These are phyloP conservation scores for Aspergillus floridensis DNA, from an alignment of 2,329 filamentous ascomycete genomes.

Conservation along the genomic window DNA sequence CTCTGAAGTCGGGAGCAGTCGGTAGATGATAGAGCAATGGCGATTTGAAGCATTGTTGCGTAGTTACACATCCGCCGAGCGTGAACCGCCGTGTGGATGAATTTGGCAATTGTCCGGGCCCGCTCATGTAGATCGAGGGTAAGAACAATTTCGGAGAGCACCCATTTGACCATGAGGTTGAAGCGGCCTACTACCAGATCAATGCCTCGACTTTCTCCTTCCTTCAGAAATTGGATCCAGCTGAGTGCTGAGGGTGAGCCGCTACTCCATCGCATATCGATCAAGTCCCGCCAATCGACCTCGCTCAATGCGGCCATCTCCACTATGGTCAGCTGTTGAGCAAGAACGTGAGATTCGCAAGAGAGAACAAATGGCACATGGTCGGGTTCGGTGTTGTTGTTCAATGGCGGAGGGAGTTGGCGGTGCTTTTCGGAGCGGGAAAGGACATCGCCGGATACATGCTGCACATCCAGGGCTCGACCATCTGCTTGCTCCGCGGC, in stretches of 20 bases:
- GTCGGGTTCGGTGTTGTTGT: slow-evolving; percentile 22
- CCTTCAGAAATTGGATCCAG: slow-evolving; percentile 62
- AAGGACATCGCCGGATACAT: slow-evolving; percentile 34
- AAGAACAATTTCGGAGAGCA: slow-evolving; percentile 60
- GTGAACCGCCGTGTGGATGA: slow-evolving; percentile 61
- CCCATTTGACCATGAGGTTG: slow-evolving; percentile 67
- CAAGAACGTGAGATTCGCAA: slow-evolving; percentile 59
- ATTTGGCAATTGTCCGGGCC: slow-evolving; percentile 60
- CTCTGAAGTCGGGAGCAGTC: slow-evolving; percentile 57
- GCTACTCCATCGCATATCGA: slow-evolving; percentile 62
- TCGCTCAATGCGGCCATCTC: slow-evolving; percentile 65
- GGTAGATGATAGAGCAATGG: slow-evolving; percentile 59
- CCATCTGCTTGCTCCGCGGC: slow-evolving; percentile 14
- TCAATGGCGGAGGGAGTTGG: slow-evolving; percentile 12
- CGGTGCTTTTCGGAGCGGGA: slow-evolving; percentile 32
- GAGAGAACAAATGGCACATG: slow-evolving; percentile 64
- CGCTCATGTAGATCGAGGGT: slow-evolving; percentile 58
- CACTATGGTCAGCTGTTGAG: slow-evolving; percentile 63
- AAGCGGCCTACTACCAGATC: slow-evolving; percentile 65
- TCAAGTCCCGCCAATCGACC: slow-evolving; percentile 65
- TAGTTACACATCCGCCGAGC: slow-evolving; percentile 61
- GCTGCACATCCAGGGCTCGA: slow-evolving; percentile 26
- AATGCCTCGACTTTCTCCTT: slow-evolving; percentile 56
- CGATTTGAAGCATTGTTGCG: slow-evolving; percentile 64
- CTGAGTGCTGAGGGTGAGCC: slow-evolving; percentile 52